Conservation (phyloP, 257 asterid genomes). For the Echium plantagineum region DNA sequence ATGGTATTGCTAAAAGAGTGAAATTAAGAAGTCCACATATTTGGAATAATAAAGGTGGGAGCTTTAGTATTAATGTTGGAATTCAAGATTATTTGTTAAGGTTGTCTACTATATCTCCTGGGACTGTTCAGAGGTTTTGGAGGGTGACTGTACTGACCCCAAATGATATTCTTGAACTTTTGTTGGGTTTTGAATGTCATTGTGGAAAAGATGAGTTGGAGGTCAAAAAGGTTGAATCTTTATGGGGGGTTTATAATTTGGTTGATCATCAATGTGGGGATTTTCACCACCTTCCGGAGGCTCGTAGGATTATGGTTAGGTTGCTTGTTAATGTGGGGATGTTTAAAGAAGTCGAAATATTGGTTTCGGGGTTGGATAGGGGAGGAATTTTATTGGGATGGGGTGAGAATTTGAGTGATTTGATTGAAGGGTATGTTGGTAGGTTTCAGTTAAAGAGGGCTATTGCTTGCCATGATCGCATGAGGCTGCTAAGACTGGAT, state of each 20-base stretch:
- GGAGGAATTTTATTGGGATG: conserved; percentile 51
- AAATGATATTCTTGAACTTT: conserved; percentile 56
- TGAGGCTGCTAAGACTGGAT: conserved; percentile 46
- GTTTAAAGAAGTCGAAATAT: conserved; percentile 44
- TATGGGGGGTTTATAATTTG: conserved; percentile 68
- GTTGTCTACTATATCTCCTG: conserved; percentile 51
- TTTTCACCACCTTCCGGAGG: conserved; percentile 44
- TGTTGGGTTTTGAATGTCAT: conserved; percentile 43
- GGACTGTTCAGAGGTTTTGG: conserved; percentile 54
- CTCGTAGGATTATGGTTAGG: conserved; percentile 65
- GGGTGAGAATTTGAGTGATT: conserved; percentile 49
- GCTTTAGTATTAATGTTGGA: conserved; percentile 13
- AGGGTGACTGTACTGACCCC: conserved; percentile 51
- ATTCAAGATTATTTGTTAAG: conserved; percentile 41
- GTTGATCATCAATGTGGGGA: conserved; percentile 35
- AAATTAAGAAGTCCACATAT: conserved; percentile 21
- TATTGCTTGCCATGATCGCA: conserved; percentile 34
- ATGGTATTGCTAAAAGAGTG: conserved; percentile 33
- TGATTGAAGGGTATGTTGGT: conserved; percentile 57
- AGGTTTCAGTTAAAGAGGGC: conserved; percentile 55
- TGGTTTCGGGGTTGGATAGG: conserved; percentile 50
- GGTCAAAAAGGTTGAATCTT: conserved; percentile 44
- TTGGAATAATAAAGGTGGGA: conserved; percentile 26
- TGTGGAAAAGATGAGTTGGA: conserved; percentile 29
- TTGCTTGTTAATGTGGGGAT: conserved; percentile 55